Evolutionary conservation across 2,329 filamentous ascomycete species (phyloP).

Genomic region (Fusarium sp.): DNA sequence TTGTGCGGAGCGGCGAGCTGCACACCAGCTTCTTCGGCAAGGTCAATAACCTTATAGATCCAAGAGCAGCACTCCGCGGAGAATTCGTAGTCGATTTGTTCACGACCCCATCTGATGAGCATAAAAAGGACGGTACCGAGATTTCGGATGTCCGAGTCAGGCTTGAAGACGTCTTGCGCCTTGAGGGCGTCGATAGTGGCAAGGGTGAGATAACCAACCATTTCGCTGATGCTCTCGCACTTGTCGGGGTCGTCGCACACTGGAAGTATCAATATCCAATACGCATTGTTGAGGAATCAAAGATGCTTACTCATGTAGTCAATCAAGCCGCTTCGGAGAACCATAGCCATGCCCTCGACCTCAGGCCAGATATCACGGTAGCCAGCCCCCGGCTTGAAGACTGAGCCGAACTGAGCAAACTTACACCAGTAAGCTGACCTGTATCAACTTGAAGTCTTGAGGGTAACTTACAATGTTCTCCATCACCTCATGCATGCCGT

Average conservation of each 20-base stretch:
- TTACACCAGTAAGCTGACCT: neutral
- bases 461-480: slow-evolving; percentile 53
- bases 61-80: slow-evolving; percentile 19
- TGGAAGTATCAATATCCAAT: slow-evolving; percentile 1
- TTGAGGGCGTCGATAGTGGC: slow-evolving; percentile 30
- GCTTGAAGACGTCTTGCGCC: slow-evolving; percentile 25
- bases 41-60: slow-evolving; percentile 33
- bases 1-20: slow-evolving; percentile 1
- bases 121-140: slow-evolving; percentile 29
- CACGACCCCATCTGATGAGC: slow-evolving; percentile 26
- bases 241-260: slow-evolving; percentile 19
- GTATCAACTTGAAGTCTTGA: fast-evolving
- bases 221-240: slow-evolving; percentile 10
- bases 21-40: slow-evolving; percentile 29
- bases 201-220: slow-evolving; percentile 34
- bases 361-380: slow-evolving; percentile 45
- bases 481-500: slow-evolving; percentile 58
- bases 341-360: slow-evolving; percentile 40
- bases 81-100: neutral
- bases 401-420: slow-evolving; percentile 54
- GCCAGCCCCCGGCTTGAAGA: slow-evolving; percentile 19
- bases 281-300: fast-evolving
- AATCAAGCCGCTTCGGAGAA: slow-evolving; percentile 8
- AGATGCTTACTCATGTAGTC: slow-evolving; percentile 23
- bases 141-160: slow-evolving; percentile 37